Evolutionary conservation across 306 rosid species (phyloP), one percentile per base, ranked within the genome.

Genomic region (Pterocarpus santalinus): DNA sequence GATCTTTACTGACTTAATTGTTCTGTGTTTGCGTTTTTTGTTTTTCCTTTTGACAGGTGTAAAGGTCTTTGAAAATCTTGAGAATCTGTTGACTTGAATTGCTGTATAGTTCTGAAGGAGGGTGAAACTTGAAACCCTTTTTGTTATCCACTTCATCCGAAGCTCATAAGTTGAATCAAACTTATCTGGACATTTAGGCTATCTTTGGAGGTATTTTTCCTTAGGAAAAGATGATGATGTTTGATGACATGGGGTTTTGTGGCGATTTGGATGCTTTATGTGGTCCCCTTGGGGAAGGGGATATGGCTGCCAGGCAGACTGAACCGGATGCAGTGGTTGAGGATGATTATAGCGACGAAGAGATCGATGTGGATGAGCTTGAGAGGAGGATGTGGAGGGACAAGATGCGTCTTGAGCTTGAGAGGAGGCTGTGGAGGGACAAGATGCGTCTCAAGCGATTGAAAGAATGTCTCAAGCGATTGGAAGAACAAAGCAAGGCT

Each of bases 331-430:
- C 82, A 6, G 83, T 56, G 0, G 87, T 79, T 1, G 95, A 89
- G 30, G 98, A 91, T 62, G 95, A 91, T 77, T 88, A 84, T 6
- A 86, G 87, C 39, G 92, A 89, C 72, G 92, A 92, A 5, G 98
- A 94, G 65, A 71, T 85, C 1, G 95, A 89, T 30, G 77, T 77
- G 47, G 92, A 90, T 41, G 94, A 94, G 85, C 92, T 94, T 2
- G 97, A 92, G 88, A 83, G 85, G 77, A 90, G 94, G 89, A 85
- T 94, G 87, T 94, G 98, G 98, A 88, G 84, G 86, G 81, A 87
- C 83, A 86, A 88, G n/a, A 82, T 94, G 87, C 92, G 82, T 28
- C n/a, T n/a, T 41, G 94, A 94, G 85, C 92, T 94, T 2, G 97
- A 92, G 88, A 83, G 85, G 77, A 90, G 94, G 89, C 84, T 94